Percentiles rank a stretch among this genome's conserved stretches.
These are phyloP conservation scores for Neocallimastix lanati DNA, from an alignment of 192 early-diverging fungal species.

Conservation along the genomic window DNA sequence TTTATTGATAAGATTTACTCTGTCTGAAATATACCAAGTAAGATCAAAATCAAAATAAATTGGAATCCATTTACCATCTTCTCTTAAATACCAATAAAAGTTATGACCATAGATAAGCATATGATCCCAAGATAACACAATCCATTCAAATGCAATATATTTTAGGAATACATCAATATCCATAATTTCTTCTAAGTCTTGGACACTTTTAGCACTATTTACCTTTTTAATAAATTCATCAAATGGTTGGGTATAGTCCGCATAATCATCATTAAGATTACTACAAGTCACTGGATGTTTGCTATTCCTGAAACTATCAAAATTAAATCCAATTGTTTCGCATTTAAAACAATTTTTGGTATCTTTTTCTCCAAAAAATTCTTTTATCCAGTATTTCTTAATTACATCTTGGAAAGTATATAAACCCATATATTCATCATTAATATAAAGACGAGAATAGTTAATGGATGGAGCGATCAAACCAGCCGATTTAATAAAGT, in stretches of 20 bases:
- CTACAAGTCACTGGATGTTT: not conserved
- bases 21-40: not conserved
- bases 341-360: not conserved
- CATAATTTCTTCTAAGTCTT: not conserved
- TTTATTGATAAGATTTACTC: not conserved
- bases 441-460: not conserved
- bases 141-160: not conserved
- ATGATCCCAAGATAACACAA: not conserved
- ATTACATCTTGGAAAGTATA: not conserved
- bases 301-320: not conserved
- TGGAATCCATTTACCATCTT: not conserved
- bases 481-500: not conserved
- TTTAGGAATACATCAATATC: not conserved
- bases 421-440: not conserved
- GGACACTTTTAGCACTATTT: not conserved
- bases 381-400: not conserved
- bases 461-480: not conserved
- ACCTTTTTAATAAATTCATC: not conserved
- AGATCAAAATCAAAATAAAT: not conserved
- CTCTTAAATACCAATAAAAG: not conserved
- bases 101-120: not conserved
- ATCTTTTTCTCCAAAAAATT: not conserved
- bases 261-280: not conserved
- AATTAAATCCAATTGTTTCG: not conserved
- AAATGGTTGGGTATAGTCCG: not conserved